Evolutionary conservation across 2,329 filamentous ascomycete species (phyloP).

Genomic region (Pseudocercospora crystallina): DNA sequence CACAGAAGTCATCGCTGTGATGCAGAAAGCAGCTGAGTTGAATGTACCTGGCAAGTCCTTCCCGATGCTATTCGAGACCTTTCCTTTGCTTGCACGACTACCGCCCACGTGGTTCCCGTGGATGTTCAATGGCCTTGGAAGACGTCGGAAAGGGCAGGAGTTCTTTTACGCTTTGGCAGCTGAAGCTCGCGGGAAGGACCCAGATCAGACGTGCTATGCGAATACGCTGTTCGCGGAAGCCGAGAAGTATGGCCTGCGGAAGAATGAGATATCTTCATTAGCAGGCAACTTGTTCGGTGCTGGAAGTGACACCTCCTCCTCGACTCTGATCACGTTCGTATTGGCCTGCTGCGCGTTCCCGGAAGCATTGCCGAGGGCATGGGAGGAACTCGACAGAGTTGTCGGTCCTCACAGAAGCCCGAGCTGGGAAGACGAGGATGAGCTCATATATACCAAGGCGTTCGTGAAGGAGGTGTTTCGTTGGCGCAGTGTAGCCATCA

Average conservation of each 20-base stretch:
- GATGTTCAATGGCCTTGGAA: slow-evolving; percentile 48
- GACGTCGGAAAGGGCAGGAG: slow-evolving; percentile 45
- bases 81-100: slow-evolving; percentile 55
- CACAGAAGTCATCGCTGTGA: slow-evolving; percentile 59
- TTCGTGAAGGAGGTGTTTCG: slow-evolving; percentile 73
- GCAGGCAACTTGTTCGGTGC: slow-evolving; percentile 50
- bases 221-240: slow-evolving; percentile 50
- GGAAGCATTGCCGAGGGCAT: slow-evolving; percentile 38
- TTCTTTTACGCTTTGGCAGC: slow-evolving; percentile 56
- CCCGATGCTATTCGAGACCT: slow-evolving; percentile 57
- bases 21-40: slow-evolving; percentile 59
- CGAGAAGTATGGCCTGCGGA: slow-evolving; percentile 46
- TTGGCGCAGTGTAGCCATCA: slow-evolving; percentile 73
- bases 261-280: slow-evolving; percentile 46
- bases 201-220: slow-evolving; percentile 44
- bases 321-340: slow-evolving; percentile 50
- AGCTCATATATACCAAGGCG: slow-evolving; percentile 70
- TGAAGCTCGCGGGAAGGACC: slow-evolving; percentile 43
- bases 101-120: slow-evolving; percentile 52
- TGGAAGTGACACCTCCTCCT: slow-evolving; percentile 53
- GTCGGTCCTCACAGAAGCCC: slow-evolving; percentile 36
- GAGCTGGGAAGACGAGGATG: slow-evolving; percentile 57
- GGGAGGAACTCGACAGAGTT: slow-evolving; percentile 38
- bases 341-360: slow-evolving; percentile 51
- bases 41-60: slow-evolving; percentile 47